Evolutionary conservation across 768 basidiomycete genomes (phyloP), one percentile per base, ranked within the genome.

Genomic region (Phylloporus arenicola): DNA sequence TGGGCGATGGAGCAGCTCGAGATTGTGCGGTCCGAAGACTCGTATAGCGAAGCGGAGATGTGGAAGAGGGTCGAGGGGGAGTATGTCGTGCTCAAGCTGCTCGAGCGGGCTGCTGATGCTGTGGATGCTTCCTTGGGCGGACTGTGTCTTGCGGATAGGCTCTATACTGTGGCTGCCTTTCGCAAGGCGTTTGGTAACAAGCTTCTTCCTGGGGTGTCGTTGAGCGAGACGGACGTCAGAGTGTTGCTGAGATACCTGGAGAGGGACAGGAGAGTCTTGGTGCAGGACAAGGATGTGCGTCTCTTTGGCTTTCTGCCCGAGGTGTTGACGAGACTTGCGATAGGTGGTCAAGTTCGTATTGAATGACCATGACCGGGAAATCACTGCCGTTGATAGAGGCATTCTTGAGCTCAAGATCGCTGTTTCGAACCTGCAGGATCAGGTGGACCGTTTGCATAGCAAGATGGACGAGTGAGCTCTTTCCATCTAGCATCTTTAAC

Each of bases 1-100:
- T 93, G 91, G 91, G 83, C 85, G 3, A 76, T 93, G 50, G 82
- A 86, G 54, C 88, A 88, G 55, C 71, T 84, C n/a, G 84, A 81
- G 22, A 68, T 92, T 4, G 79, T 87, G 7, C 80, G 79, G 17
- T 61, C 69, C 3, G 85, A 88, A 42, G 84, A 86, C 22, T 70
- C 67, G 27, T 69, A 74, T 22, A 70, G 70, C 34, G 73, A 76
- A 34, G 59, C 61, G 7, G 71, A 75, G 47, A 66, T 71, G 48
- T 82, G 80, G 84, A 71, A 77, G 67, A 53, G 65, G 55, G 55
- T 86, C 66, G 81, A 80, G 74, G 89, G 88, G 9, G 82, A 86
- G 38, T 88, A 89, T 61, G 84, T 91, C 13, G 63, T 88, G 27
- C 61, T 87, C 27, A 60, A 69, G n/a, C 68, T 86, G 33, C 69